phyloP scores from a whole-genome alignment of 2,329 filamentous ascomycete genomes.

The Alternaria triticina region DNA sequence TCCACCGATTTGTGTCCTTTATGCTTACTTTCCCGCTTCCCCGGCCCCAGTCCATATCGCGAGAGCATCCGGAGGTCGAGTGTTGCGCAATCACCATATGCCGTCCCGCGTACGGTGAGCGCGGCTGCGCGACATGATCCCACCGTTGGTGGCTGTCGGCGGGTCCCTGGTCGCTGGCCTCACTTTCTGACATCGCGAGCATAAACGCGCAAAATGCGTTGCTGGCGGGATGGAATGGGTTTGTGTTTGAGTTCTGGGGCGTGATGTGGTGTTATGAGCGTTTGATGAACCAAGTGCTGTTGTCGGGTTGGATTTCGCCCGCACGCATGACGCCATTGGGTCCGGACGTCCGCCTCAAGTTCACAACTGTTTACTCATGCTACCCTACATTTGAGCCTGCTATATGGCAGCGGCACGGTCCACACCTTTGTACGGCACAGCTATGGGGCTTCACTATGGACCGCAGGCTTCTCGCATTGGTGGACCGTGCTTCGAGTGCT shows the following conservation, averaged over 20 bases:
- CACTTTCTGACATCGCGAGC: not conserved
- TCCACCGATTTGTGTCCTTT: conserved; percentile 16
- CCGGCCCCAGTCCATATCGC: conserved; percentile 14
- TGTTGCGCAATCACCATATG: conserved; percentile 24
- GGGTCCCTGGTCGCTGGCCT: not conserved
- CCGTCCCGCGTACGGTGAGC: conserved; percentile 12
- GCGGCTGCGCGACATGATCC: conserved; percentile 16
- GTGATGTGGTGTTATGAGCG: not conserved
- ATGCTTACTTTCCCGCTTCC: conserved; percentile 23
- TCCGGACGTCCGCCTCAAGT: not conserved
- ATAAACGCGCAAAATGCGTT: not conserved
- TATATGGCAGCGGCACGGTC: not conserved
- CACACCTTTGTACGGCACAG: not conserved
- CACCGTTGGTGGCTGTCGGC: conserved; percentile 8
- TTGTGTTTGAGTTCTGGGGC: not conserved
- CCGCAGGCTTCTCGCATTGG: not conserved
- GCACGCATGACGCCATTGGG: not conserved
- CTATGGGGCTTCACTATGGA: not conserved
- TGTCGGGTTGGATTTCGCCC: not conserved
- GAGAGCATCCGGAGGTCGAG: conserved; percentile 15
- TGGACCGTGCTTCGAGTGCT: not conserved
- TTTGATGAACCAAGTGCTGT: not conserved
- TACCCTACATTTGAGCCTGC: not conserved
- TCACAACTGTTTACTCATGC: not conserved
- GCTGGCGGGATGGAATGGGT: not conserved